These are phyloP conservation scores for Tilletiopsis washingtonensis DNA, from an alignment of 1,284 basidiomycete genomes.

Conservation along the genomic window DNA sequence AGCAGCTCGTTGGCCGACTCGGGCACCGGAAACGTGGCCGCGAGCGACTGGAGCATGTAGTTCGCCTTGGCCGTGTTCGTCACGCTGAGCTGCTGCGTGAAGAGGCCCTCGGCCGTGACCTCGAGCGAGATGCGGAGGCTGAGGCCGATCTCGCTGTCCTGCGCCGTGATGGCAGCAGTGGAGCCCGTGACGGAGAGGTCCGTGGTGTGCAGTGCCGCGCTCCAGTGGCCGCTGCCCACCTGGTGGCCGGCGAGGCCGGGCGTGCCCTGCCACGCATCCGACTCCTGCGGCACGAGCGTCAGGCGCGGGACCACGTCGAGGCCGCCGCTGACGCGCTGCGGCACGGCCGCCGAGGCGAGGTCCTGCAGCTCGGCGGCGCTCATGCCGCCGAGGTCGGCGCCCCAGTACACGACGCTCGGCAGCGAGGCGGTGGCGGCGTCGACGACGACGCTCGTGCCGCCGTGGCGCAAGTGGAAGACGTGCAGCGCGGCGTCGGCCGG, in stretches of 20 bases:
- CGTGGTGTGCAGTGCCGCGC: background rate
- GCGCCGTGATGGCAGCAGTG: background rate
- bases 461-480: background rate
- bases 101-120: background rate
- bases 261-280: slow-evolving; percentile 3
- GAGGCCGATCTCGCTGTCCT: background rate
- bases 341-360: background rate
- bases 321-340: background rate
- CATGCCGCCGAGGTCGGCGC: background rate
- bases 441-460: slow-evolving; percentile 2
- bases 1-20: background rate
- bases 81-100: background rate
- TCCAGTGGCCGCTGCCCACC: background rate
- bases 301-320: background rate
- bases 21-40: background rate
- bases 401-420: slow-evolving; percentile 3
- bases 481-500: no score
- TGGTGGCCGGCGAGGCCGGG: background rate
- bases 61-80: background rate
- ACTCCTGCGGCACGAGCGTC: background rate
- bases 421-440: background rate
- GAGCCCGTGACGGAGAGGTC: background rate
- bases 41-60: background rate
- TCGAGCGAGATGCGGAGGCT: background rate
- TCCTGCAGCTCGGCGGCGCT: background rate